Evolutionary conservation across 768 basidiomycete species (phyloP), one percentile per base, ranked within the genome.

Genomic region (Tulasnella sp.): DNA sequence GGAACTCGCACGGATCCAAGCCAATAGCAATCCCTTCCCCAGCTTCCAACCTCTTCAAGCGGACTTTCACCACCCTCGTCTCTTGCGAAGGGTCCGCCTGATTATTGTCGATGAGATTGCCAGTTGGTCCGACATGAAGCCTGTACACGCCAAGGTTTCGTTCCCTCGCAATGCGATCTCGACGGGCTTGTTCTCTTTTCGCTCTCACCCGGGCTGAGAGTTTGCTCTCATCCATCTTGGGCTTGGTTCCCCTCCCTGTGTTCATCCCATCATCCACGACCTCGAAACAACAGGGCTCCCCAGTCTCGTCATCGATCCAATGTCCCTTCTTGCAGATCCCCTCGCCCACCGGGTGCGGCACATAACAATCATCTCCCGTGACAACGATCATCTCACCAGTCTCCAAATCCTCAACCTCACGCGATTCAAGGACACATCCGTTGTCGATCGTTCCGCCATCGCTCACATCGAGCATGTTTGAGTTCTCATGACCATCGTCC

Each of bases 271-370:
- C 49, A 42, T 50, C 51, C 10, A 54, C 32, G 26, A 61, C 30
- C 38, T 32, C 50, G 32, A 55, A 54, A 51, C 58, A 61, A n/a
- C 50, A 61, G 43, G 53, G 61, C 52, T 79, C 77, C 41, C 80
- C 82, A 26, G 79, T 81, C 41, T 78, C 77, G n/a, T 76, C 73
- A 64, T 87, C 83, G 44, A 73, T 66, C 62, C 77, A 78, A 70
- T 91, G 89, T 65, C 73, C 74, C 44, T 77, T 71, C 27, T 74
- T 75, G 66, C 89, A 92, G 3, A 80, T 74, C 1, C 88, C 89
- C 64, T 80, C 74, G 1, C 83, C 84, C 56, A 77, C 79, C 23
- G 78, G 80, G 66, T 86, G 84, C 5, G 88, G 88, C 56, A 83
- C 80, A 64, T 78, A 78, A 59, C 78, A 81, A 60, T 87, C 85